phyloP scores from a whole-genome alignment of 1,284 basidiomycete species.

The Malassezia pachydermatis region DNA sequence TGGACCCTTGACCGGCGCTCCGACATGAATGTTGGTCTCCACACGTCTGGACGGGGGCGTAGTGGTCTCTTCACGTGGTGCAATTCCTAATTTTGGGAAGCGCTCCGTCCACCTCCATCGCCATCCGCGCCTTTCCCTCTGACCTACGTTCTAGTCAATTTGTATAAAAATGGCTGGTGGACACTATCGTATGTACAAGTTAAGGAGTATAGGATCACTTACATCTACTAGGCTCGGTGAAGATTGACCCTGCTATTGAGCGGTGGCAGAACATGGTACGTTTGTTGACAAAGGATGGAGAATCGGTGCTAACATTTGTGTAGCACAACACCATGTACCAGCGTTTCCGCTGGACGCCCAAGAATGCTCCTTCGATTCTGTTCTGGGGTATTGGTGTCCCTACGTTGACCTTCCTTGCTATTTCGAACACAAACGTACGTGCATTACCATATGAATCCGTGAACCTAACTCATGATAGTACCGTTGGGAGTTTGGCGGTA shows the following conservation, averaged over 20 bases:
- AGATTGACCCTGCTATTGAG: conserved; percentile 42
- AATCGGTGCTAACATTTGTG: not conserved
- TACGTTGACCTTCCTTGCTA: conserved; percentile 24
- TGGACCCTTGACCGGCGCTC: conserved; percentile 4
- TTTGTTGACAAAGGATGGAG: not conserved
- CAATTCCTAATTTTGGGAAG: no score
- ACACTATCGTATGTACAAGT: conserved; percentile 25
- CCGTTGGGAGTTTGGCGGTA: conserved; percentile 35
- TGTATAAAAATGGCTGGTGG: conserved; percentile 42
- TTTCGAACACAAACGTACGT: conserved; percentile 34
- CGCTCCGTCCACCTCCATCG: no score
- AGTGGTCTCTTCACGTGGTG: no score
- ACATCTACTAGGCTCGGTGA: conserved; percentile 31
- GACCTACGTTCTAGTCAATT: no score
- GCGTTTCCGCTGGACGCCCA: conserved; percentile 34
- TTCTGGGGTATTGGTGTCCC: conserved; percentile 34
- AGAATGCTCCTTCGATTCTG: conserved; percentile 25
- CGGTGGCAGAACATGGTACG: conserved; percentile 38
- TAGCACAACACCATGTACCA: conserved; percentile 45
- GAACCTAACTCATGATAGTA: conserved; percentile 20
- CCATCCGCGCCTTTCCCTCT: no score
- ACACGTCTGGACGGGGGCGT: no score
- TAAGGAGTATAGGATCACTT: not conserved
- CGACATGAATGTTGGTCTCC: no score
- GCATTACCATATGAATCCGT: not conserved